phyloP scores from a whole-genome alignment of 306 rosid species.

The Medicago lupulina region DNA sequence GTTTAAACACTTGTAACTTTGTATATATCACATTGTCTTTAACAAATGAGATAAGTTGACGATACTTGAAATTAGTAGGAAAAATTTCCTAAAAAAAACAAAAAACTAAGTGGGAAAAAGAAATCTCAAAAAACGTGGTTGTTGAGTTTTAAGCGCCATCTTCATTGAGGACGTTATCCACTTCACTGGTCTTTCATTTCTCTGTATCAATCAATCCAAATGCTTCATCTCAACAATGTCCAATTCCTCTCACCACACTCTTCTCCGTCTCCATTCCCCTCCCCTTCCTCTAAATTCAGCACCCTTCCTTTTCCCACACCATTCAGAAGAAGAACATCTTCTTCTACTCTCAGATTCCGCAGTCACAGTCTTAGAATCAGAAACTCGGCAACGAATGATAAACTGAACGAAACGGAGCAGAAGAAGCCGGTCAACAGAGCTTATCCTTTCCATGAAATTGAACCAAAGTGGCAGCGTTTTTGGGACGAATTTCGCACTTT shows the following conservation, averaged over 20 bases:
- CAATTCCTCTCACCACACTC: constrained; percentile 40
- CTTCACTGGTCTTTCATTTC: neutral
- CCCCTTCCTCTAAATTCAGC: constrained; percentile 13
- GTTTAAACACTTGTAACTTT: no score
- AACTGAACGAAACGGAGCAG: constrained; percentile 40
- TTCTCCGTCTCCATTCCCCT: constrained; percentile 12
- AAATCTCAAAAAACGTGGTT: neutral
- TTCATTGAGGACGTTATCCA: constrained; percentile 31
- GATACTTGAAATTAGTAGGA: no score
- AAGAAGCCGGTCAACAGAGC: constrained; percentile 55
- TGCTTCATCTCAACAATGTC: constrained; percentile 37
- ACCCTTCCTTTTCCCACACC: constrained; percentile 43
- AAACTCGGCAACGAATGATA: constrained; percentile 39
- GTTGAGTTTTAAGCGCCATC: constrained; percentile 43
- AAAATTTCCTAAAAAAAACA: no score
- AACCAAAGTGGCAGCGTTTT: constrained; percentile 86
- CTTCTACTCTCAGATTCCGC: constrained; percentile 43
- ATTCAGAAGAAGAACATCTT: neutral
- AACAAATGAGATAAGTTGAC: no score
- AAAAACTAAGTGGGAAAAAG: no score
- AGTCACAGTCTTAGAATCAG: constrained; percentile 21
- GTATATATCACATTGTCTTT: no score
- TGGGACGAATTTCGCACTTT: constrained; percentile 84
- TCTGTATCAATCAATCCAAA: constrained; percentile 43
- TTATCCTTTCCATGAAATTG: constrained; percentile 79